These are phyloP conservation scores for Cetraspora pellucida DNA, from an alignment of 192 early-diverging fungal species.

Conservation along the genomic window DNA sequence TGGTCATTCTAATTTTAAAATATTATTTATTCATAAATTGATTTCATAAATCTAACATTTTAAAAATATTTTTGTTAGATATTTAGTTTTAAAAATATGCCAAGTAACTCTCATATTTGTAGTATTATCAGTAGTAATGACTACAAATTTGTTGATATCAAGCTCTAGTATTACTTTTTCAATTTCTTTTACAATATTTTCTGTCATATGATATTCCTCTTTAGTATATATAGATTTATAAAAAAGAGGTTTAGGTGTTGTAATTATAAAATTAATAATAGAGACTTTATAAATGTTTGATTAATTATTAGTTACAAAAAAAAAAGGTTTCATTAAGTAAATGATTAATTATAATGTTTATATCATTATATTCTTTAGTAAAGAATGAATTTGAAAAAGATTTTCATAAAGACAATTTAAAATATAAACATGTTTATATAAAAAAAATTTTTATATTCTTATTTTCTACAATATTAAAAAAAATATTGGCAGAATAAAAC, in stretches of 20 bases:
- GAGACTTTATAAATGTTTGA: neutral
- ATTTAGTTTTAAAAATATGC: neutral
- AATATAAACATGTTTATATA: neutral
- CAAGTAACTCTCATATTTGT: too few relatives aligned
- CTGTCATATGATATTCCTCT: neutral
- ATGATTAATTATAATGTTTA: neutral
- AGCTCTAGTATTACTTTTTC: too few relatives aligned
- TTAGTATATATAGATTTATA: neutral
- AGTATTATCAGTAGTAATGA: too few relatives aligned
- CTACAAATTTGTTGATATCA: too few relatives aligned
- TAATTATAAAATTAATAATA: neutral
- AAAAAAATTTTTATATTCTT: neutral
- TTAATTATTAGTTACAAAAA: neutral
- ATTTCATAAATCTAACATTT: too few relatives aligned
- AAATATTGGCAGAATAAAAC: neutral
- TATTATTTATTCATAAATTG: too few relatives aligned
- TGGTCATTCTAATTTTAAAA: too few relatives aligned
- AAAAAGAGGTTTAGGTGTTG: neutral
- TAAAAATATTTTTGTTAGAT: neutral
- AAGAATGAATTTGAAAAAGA: neutral
- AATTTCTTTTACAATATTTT: too few relatives aligned
- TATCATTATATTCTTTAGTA: neutral
- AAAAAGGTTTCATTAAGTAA: neutral
- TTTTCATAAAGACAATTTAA: neutral
- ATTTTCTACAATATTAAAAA: neutral